phyloP scores from a whole-genome alignment of 768 basidiomycete genomes.

The Naematelia aurantialba region DNA sequence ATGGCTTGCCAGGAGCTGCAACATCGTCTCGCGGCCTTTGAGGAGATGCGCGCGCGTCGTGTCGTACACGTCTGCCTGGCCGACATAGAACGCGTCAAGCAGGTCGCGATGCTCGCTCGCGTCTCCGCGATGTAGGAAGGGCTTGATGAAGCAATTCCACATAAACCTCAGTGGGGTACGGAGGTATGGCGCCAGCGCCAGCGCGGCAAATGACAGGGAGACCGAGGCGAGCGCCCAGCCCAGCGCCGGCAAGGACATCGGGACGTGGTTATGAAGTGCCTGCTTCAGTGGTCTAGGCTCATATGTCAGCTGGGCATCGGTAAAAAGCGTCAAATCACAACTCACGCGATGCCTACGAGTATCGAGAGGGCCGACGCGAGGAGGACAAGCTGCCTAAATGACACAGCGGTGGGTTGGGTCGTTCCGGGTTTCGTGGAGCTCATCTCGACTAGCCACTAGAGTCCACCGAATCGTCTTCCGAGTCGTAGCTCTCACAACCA shows the following conservation, averaged over 20 bases:
- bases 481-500: no score
- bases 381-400: slow-evolving; percentile 9
- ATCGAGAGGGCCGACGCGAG: slow-evolving; percentile 10
- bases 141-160: slow-evolving; percentile 52
- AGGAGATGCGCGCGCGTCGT: slow-evolving; percentile 61
- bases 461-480: no score
- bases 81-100: slow-evolving; percentile 59
- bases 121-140: slow-evolving; percentile 28
- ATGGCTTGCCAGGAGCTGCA: slow-evolving; percentile 64
- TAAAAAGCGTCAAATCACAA: no score
- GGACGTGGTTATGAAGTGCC: slow-evolving; percentile 12
- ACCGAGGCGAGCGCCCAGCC: slow-evolving; percentile 18
- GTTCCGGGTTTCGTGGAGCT: not conserved
- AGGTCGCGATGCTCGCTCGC: slow-evolving; percentile 43
- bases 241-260: slow-evolving; percentile 11
- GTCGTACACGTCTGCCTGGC: slow-evolving; percentile 72
- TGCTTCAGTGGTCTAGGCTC: slow-evolving; percentile 19
- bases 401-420: not conserved
- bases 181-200: slow-evolving; percentile 15
- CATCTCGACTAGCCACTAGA: not conserved
- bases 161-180: slow-evolving; percentile 42
- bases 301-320: not conserved
- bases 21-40: slow-evolving; percentile 69
- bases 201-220: slow-evolving; percentile 18
- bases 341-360: slow-evolving; percentile 12